A percentile compares a stretch with the other conserved stretches of the same genome.
Conservation (phyloP, 306 rosid genomes). For the Arachis stenosperma region DNA sequence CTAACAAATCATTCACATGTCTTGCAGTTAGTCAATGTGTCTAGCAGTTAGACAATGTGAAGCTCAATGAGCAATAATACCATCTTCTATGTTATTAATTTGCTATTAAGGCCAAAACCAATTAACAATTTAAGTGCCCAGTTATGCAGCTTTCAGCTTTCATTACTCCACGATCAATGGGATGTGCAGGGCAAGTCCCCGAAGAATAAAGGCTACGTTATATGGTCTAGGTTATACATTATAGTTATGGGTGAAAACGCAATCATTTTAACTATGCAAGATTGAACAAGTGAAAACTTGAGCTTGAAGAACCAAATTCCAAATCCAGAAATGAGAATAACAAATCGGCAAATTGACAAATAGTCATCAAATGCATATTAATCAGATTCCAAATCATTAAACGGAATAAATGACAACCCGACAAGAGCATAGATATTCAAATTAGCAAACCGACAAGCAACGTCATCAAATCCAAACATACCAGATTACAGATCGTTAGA, state of each 20-base stretch:
- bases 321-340: no score
- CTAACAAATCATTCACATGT: slow-evolving; percentile 9
- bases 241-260: background rate
- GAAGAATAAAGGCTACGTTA: background rate
- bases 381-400: background rate
- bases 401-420: background rate
- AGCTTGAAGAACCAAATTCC: background rate
- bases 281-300: background rate
- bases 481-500: background rate
- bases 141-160: background rate
- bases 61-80: background rate
- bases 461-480: no score
- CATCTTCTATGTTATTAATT: slow-evolving; percentile 8
- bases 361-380: background rate
- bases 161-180: background rate
- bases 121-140: background rate
- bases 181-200: background rate
- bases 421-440: background rate
- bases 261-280: background rate
- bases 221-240: background rate
- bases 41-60: slow-evolving; percentile 12
- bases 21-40: slow-evolving; percentile 6
- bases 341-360: no score
- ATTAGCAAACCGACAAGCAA: no score
- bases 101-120: background rate